These are phyloP conservation scores for Podospora australis DNA, from an alignment of 495 filamentous ascomycete species.

Conservation along the genomic window DNA sequence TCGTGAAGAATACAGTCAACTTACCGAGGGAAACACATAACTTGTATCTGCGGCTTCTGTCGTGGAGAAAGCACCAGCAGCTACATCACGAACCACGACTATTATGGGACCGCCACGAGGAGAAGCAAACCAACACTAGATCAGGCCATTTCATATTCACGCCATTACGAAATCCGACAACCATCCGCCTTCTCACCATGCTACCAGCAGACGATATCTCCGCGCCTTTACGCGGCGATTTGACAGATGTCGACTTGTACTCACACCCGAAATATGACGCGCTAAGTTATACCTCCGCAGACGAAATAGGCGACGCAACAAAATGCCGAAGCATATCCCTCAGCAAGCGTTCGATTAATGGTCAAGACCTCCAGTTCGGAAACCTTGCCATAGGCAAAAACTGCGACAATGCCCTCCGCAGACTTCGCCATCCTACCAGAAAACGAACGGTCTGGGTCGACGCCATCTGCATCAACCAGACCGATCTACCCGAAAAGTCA, in stretches of 20 bases:
- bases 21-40: neutral
- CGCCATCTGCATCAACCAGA: slow-evolving; percentile 3
- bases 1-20: neutral
- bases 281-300: slow-evolving; percentile 20
- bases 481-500: neutral
- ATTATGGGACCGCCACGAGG: too few species aligned
- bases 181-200: slow-evolving; percentile 5
- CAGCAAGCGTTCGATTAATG: neutral
- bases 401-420: slow-evolving; percentile 14
- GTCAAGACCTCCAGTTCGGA: neutral
- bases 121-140: too few species aligned
- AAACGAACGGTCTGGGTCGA: neutral
- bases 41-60: neutral
- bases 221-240: neutral
- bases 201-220: neutral
- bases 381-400: slow-evolving; percentile 13
- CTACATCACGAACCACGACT: neutral
- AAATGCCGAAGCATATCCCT: neutral
- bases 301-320: slow-evolving; percentile 2
- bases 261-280: slow-evolving; percentile 11
- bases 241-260: neutral
- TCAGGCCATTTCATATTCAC: too few species aligned
- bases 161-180: neutral
- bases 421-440: slow-evolving; percentile 5
- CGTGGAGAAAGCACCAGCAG: neutral